Evolutionary conservation across 2,329 filamentous ascomycete genomes (phyloP).

Genomic region (Cyanodermella asteris): DNA sequence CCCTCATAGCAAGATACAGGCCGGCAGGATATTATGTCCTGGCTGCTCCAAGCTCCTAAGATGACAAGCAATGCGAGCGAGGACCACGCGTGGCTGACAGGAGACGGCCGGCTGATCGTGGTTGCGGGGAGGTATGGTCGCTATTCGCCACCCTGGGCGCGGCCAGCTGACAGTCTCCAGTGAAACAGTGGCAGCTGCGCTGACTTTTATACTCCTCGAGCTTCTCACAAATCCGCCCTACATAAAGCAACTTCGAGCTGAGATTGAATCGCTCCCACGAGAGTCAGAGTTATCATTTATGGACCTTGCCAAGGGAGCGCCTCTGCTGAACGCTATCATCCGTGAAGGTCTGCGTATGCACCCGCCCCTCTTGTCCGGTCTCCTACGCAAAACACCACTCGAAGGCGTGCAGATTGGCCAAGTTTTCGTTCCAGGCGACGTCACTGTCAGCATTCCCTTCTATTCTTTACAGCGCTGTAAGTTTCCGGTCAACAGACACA

Average conservation of each 20-base stretch:
- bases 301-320: too few relatives aligned
- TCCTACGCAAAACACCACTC: conserved; percentile 15
- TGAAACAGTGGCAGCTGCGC: conserved; percentile 7
- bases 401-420: conserved; percentile 18
- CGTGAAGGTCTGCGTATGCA: conserved; percentile 25
- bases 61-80: too few relatives aligned
- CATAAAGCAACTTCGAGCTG: conserved; percentile 2
- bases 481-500: conserved; percentile 1
- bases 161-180: too few relatives aligned
- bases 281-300: too few relatives aligned
- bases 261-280: conserved; percentile 1
- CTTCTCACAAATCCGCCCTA: conserved; percentile 3
- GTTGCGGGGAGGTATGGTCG: conserved; percentile 10
- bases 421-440: conserved; percentile 10
- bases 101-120: conserved; percentile 7
- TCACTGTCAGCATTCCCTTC: conserved; percentile 5
- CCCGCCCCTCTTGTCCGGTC: conserved; percentile 21
- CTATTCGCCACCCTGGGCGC: not conserved
- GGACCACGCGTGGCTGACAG: conserved; percentile 3
- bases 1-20: too few relatives aligned
- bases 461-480: not conserved
- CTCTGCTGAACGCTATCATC: conserved; percentile 23
- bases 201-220: conserved; percentile 6
- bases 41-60: too few relatives aligned
- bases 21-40: too few relatives aligned